Conservation (phyloP, 2,329 filamentous ascomycete genomes). For the Paecilomyces dactylethromorphus region DNA sequence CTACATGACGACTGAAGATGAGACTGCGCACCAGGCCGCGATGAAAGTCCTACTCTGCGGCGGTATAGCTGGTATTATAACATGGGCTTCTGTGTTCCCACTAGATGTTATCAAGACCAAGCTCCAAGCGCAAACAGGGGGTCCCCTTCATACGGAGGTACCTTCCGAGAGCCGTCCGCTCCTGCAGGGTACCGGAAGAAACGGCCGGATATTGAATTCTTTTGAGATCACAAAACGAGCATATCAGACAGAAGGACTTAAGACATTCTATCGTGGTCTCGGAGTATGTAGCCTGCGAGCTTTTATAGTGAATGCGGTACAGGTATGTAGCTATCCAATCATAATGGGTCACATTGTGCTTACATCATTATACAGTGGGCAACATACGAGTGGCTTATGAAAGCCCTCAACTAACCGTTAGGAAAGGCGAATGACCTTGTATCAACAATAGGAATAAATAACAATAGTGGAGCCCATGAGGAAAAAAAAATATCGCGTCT, state of each 20-base stretch:
- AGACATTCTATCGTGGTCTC: constrained; percentile 66
- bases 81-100: constrained; percentile 87
- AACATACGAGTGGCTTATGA: constrained; percentile 84
- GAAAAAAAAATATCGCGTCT: not conserved
- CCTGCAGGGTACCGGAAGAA: constrained; percentile 10
- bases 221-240: constrained; percentile 59
- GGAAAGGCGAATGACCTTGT: constrained; percentile 5
- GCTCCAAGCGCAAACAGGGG: constrained; percentile 65
- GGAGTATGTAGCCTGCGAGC: constrained; percentile 77
- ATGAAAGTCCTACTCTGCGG: constrained; percentile 71
- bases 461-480: not conserved
- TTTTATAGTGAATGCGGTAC: constrained; percentile 88
- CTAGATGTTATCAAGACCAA: constrained; percentile 89
- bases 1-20: constrained; percentile 42
- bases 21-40: constrained; percentile 45
- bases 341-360: not conserved
- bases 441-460: not conserved
- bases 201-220: constrained; percentile 41
- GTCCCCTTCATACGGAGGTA: constrained; percentile 10
- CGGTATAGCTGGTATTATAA: constrained; percentile 77
- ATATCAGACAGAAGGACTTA: constrained; percentile 57
- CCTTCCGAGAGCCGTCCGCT: constrained; percentile 16
- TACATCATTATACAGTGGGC: constrained; percentile 58
- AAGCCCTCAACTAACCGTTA: constrained; percentile 20
- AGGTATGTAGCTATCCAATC: constrained; percentile 33